phyloP scores from a whole-genome alignment of 73 alveolate species.

The Paramecium primaurelia region DNA sequence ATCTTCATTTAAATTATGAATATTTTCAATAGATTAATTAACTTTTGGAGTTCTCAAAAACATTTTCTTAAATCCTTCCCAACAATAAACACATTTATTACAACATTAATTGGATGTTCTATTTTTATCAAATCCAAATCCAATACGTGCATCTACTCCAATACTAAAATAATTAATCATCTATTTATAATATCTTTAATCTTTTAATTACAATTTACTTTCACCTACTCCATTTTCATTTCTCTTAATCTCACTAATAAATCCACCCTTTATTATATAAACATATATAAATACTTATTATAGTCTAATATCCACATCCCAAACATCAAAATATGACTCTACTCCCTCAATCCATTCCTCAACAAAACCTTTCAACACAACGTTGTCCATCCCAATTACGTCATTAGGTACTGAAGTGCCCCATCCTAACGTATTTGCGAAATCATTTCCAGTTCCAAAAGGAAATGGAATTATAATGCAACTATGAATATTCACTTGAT shows the following conservation, averaged over 20 bases:
- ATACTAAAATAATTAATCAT: conserved; percentile 83
- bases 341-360: conserved; percentile 62
- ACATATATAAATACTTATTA: conserved; percentile 40
- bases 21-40: conserved; percentile 32
- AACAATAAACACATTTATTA: conserved; percentile 86
- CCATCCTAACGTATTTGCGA: conserved; percentile 69
- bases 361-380: conserved; percentile 6
- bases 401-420: conserved; percentile 63
- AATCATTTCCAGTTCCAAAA: conserved; percentile 88
- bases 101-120: conserved; percentile 74
- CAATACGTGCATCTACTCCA: conserved; percentile 95
- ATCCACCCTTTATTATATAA: conserved; percentile 50
- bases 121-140: conserved; percentile 86
- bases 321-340: conserved; percentile 76
- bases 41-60: conserved; percentile 48
- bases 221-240: neutral
- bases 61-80: conserved; percentile 94
- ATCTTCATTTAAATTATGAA: conserved; percentile 16
- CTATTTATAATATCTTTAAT: neutral
- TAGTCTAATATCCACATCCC: conserved; percentile 82
- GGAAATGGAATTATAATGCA: conserved; percentile 73
- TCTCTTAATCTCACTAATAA: conserved; percentile 47
- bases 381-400: conserved; percentile 42
- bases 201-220: neutral
- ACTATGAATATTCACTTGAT: conserved; percentile 55